Base-by-base conservation (phyloP, 2,329 filamentous ascomycete species). In the Hirsutella minnesotensis region DNA sequence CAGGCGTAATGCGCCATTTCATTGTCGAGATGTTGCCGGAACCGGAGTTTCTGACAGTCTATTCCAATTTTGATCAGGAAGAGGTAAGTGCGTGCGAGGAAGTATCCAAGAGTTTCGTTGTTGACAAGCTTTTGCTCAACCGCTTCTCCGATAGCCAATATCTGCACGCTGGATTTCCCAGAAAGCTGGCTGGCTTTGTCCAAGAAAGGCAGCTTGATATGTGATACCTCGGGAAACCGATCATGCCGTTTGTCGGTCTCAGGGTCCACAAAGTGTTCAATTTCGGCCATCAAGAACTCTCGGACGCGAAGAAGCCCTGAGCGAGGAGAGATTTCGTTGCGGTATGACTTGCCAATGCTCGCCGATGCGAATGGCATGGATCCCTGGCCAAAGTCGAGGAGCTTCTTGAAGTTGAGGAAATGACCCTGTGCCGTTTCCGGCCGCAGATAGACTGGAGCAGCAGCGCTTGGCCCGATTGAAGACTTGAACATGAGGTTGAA, bases 401-500 rank as follows among this genome's bases (percentile, higher is more conserved):
- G 79, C 70, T 95, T 95, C 54, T 83, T 79, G 63, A 98, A 98
- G 67, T 94, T 95, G 51, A 96, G 70, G 68, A 98, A 98, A 67
- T 98, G 92, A 50, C 92, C 92, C 72, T 98, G 92, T 4, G 92
- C 92, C 27, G 92, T 98, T 67, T 98, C 92, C 36, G 92, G 92
- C 43, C 89, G 79, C 45, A 95, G 73, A 63, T 87, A 95, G 42
- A 86, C 89, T 39, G 84, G 77, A 48, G 83, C 72, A 59, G 92
- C 89, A 63, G 85, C 84, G 68, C 85, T 94, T 43, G 90, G 89
- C 48, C 92, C 92, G 59, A 96, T 96, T 29, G 85, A 73, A 35
- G 90, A 95, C 65, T 89, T 82, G 73, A 96, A 98, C 92, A 98
- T 98, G 57, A 98, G 80, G 69, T 98, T 98, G 77, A 96, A 95